Evolutionary conservation across 257 asterid genomes (phyloP).

Genomic region (Penstemon barbatus): DNA sequence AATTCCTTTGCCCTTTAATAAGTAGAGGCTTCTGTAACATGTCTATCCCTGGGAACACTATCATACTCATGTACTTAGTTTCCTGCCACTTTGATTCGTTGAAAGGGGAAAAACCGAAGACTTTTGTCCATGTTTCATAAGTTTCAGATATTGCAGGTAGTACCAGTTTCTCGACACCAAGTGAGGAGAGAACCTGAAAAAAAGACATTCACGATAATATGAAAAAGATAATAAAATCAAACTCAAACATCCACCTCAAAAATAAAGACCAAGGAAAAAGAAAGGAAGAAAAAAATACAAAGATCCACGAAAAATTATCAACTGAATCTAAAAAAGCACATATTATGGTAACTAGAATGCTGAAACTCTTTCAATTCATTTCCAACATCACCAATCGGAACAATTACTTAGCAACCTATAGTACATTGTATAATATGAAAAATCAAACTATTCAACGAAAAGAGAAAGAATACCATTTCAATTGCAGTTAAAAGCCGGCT

Average conservation of each 20-base stretch:
- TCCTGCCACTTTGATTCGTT: constrained; percentile 66
- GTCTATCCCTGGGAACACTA: constrained; percentile 72
- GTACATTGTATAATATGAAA: constrained; percentile 18
- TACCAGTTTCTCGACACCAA: constrained; percentile 70
- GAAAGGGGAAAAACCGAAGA: constrained; percentile 70
- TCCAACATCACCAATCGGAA: constrained; percentile 11
- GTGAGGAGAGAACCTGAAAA: constrained; percentile 69
- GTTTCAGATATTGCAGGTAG: constrained; percentile 89
- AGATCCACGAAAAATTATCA: not conserved
- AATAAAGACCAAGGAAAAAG: not conserved
- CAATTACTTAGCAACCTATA: constrained; percentile 6
- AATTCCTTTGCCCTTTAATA: constrained; percentile 26
- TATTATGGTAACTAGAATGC: not conserved
- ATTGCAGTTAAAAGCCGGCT: constrained; percentile 70
- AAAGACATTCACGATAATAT: constrained; percentile 27
- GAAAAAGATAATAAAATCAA: not conserved
- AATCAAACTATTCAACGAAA: constrained; percentile 6
- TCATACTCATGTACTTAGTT: constrained; percentile 74
- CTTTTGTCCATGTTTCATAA: constrained; percentile 78
- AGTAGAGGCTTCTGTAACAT: constrained; percentile 73
- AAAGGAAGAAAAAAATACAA: not conserved
- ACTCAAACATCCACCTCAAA: constrained; percentile 9
- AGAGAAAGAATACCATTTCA: constrained; percentile 59
- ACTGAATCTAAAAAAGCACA: not conserved
- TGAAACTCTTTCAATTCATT: not conserved